Conservation (phyloP, 169 alveolate species). For the Eimeria praecox region DNA sequence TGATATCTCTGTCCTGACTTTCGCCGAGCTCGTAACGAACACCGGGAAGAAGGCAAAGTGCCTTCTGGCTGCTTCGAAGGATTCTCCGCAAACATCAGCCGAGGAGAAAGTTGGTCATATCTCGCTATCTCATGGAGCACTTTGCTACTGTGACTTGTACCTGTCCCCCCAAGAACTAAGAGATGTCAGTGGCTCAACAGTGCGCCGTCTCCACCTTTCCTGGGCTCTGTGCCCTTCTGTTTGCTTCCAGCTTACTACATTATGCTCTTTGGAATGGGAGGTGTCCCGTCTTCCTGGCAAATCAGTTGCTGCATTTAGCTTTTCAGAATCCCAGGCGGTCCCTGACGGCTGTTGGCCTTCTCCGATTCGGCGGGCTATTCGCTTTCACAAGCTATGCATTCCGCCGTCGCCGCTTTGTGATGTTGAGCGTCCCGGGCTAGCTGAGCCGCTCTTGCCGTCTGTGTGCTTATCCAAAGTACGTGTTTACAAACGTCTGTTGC, state of each 20-base stretch:
- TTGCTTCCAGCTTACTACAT: conserved; percentile 73
- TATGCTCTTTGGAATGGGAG: conserved; percentile 55
- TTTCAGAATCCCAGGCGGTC: conserved; percentile 1
- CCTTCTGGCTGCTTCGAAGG: not conserved
- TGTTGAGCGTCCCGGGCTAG: conserved; percentile 56
- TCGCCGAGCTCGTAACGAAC: conserved; percentile 59
- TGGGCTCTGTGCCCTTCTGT: conserved; percentile 68
- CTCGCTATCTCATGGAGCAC: conserved; percentile 38
- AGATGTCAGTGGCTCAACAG: conserved; percentile 64
- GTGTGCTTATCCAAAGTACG: conserved; percentile 52
- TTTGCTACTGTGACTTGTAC: conserved; percentile 57
- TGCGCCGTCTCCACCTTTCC: conserved; percentile 53
- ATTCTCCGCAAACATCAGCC: not conserved
- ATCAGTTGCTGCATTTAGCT: conserved; percentile 1
- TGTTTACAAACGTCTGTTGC: not conserved
- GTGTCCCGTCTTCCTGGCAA: conserved; percentile 30
- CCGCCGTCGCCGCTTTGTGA: conserved; percentile 76
- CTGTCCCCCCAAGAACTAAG: conserved; percentile 25
- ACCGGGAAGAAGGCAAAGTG: conserved; percentile 62
- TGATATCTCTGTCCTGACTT: not conserved
- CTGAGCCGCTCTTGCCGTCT: conserved; percentile 61
- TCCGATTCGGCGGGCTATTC: conserved; percentile 62
- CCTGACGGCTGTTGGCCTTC: conserved; percentile 80
- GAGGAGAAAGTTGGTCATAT: not conserved
- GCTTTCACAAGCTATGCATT: conserved; percentile 46